Evolutionary conservation across 768 basidiomycete genomes (phyloP).

Genomic region (Pleurotus platypus): DNA sequence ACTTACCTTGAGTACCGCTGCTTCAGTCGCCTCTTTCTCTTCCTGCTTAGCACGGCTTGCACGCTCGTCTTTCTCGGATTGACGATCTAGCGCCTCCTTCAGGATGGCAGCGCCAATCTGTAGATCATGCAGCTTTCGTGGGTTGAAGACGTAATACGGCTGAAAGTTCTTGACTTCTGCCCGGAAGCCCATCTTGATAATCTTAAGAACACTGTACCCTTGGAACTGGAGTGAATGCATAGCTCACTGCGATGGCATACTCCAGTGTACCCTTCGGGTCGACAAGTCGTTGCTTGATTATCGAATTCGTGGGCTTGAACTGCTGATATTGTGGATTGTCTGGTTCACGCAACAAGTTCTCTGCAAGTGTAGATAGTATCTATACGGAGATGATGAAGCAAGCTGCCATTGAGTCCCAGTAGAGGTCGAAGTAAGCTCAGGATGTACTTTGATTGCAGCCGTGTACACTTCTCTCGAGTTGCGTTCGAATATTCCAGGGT

Average conservation of each 20-base stretch:
- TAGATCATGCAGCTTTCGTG: conserved; percentile 48
- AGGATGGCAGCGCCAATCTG: conserved; percentile 63
- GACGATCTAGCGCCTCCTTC: conserved; percentile 54
- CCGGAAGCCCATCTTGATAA: conserved; percentile 64
- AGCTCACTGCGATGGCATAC: conserved; percentile 72
- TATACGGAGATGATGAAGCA: conserved; percentile 24
- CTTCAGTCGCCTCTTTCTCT: conserved; percentile 56
- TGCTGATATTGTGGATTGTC: conserved; percentile 66
- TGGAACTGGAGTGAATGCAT: neutral
- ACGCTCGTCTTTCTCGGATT: conserved; percentile 47
- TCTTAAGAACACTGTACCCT: conserved; percentile 5
- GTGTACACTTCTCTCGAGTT: conserved; percentile 60
- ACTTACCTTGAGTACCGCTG: conserved; percentile 53
- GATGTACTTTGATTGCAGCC: conserved; percentile 60
- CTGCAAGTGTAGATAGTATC: conserved; percentile 66
- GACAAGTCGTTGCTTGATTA: conserved; percentile 63
- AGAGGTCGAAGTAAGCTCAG: conserved; percentile 12
- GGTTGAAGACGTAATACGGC: conserved; percentile 66
- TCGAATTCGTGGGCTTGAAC: conserved; percentile 74
- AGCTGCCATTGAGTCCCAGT: conserved; percentile 13
- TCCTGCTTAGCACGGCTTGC: conserved; percentile 43
- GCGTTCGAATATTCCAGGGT: conserved; percentile 73
- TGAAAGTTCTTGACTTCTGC: conserved; percentile 72
- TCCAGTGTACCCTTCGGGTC: conserved; percentile 75
- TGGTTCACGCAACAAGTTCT: conserved; percentile 73